These are phyloP conservation scores for Podospora didyma DNA, from an alignment of 495 filamentous ascomycete genomes.

Conservation along the genomic window DNA sequence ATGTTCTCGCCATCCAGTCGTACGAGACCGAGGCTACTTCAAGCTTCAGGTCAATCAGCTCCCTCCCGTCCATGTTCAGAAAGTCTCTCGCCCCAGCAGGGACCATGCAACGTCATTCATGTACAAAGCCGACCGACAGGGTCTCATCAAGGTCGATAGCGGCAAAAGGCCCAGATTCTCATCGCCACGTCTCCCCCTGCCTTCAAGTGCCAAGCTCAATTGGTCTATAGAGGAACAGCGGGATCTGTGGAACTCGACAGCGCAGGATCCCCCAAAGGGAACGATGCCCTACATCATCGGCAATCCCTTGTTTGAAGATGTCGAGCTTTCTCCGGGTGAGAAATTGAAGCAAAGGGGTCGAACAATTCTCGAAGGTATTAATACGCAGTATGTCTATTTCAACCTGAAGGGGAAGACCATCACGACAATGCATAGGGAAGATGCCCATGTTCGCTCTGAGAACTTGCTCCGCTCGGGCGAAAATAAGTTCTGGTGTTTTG, in stretches of 20 bases:
- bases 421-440: constrained; percentile 32
- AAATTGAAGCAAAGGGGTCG: constrained; percentile 28
- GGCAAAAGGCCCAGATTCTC: constrained; percentile 20
- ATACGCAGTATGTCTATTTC: constrained; percentile 33
- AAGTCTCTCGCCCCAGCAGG: constrained; percentile 19
- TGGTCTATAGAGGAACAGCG: constrained; percentile 25
- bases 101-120: constrained; percentile 28
- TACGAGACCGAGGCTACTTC: constrained; percentile 27
- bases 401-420: constrained; percentile 30
- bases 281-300: constrained; percentile 28
- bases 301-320: constrained; percentile 29
- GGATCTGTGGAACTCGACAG: constrained; percentile 28
- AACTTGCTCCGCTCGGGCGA: constrained; percentile 29
- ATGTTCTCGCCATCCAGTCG: constrained; percentile 24
- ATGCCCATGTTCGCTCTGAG: constrained; percentile 32
- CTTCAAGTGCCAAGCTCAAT: constrained; percentile 11
- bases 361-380: constrained; percentile 25
- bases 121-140: constrained; percentile 20
- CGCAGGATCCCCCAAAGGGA: constrained; percentile 22
- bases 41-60: constrained; percentile 27
- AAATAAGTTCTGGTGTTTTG: constrained; percentile 34
- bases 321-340: constrained; percentile 28
- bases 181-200: constrained; percentile 22
- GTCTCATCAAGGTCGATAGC: constrained; percentile 29
- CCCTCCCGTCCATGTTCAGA: constrained; percentile 18